Conservation (phyloP, 2,329 filamentous ascomycete genomes). For the Colletotrichum shisoi region DNA sequence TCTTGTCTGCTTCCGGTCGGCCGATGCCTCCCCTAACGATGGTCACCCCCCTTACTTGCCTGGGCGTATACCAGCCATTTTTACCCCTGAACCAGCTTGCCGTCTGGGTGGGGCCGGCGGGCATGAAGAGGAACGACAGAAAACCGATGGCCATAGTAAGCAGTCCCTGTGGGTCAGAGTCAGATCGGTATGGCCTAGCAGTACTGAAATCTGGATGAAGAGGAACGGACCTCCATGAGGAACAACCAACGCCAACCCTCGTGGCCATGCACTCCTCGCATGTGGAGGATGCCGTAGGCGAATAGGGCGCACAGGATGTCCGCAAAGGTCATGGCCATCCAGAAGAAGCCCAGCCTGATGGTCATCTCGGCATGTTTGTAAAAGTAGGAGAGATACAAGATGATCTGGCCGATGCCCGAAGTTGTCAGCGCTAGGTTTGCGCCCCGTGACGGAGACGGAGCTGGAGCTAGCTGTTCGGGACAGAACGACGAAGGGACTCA, state of each 20-base stretch:
- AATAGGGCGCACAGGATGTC: conserved; percentile 52
- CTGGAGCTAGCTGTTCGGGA: too few relatives aligned
- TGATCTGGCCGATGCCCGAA: conserved; percentile 45
- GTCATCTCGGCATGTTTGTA: conserved; percentile 53
- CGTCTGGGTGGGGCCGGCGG: conserved; percentile 57
- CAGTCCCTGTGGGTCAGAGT: conserved; percentile 50
- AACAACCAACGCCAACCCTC: conserved; percentile 62
- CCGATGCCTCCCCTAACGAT: conserved; percentile 46
- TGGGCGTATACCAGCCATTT: conserved; percentile 64
- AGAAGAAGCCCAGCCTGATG: conserved; percentile 53
- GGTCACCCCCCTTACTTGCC: conserved; percentile 1
- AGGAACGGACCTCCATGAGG: conserved; percentile 58
- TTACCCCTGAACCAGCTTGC: conserved; percentile 53
- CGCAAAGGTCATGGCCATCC: conserved; percentile 52
- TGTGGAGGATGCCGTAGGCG: conserved; percentile 52
- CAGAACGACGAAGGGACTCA: conserved; percentile 24
- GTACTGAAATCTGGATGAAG: conserved; percentile 49
- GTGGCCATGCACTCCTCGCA: conserved; percentile 49
- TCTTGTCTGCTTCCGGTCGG: conserved; percentile 64
- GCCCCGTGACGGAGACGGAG: not conserved
- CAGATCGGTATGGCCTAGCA: conserved; percentile 39
- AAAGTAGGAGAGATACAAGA: conserved; percentile 56
- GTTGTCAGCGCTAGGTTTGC: too few relatives aligned
- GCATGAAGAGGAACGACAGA: conserved; percentile 63
- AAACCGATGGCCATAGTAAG: conserved; percentile 59